Percentiles rank a stretch among this genome's conserved stretches.
phyloP scores from a whole-genome alignment of 2,329 filamentous ascomycete species.

The Clarireedia paspali region DNA sequence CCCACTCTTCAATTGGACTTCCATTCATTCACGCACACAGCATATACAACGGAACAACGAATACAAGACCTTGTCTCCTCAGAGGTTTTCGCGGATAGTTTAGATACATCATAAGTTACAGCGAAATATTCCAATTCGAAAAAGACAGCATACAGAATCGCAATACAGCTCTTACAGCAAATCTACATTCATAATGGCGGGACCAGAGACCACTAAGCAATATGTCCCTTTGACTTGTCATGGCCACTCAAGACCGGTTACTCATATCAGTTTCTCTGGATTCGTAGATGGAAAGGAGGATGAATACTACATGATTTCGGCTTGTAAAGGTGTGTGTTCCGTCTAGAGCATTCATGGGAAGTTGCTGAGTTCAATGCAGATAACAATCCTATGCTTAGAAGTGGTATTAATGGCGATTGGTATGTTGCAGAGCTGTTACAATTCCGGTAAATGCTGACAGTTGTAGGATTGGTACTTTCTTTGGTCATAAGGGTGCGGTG shows the following conservation, averaged over 20 bases:
- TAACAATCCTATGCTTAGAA: constrained; percentile 96
- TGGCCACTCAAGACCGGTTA: constrained; percentile 67
- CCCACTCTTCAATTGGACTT: constrained; percentile 2
- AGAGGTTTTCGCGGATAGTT: too few species aligned
- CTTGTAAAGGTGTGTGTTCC: constrained; percentile 51
- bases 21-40: background rate
- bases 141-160: background rate
- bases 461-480: constrained; percentile 82
- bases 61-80: background rate
- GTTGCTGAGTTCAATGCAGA: constrained; percentile 44
- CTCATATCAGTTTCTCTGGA: constrained; percentile 65
- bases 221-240: constrained; percentile 66
- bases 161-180: background rate
- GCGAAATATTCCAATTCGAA: background rate
- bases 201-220: constrained; percentile 23
- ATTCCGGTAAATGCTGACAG: constrained; percentile 14
- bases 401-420: constrained; percentile 94
- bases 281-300: constrained; percentile 45
- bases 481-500: constrained; percentile 96
- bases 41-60: background rate
- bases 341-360: background rate
- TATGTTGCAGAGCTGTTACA: constrained; percentile 32
- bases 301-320: constrained; percentile 67
- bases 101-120: background rate
- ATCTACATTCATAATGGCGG: constrained; percentile 21